phyloP scores from a whole-genome alignment of 352 stramenopile species.

The Elongisporangium prolatum region DNA sequence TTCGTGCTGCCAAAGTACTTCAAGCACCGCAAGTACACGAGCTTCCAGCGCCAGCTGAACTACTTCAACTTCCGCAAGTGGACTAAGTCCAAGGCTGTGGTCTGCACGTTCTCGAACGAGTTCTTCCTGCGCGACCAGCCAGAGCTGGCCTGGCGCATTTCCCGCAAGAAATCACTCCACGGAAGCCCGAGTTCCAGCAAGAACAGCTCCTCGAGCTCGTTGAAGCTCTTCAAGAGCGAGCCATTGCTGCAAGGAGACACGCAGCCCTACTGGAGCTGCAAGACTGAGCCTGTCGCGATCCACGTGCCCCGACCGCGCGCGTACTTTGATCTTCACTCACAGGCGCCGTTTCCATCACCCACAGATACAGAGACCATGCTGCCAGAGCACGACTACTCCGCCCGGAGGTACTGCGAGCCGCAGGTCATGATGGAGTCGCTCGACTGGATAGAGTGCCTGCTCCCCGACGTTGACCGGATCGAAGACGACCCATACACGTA shows the following conservation, averaged over 20 bases:
- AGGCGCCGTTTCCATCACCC: conserved; percentile 14
- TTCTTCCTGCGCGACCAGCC: conserved; percentile 67
- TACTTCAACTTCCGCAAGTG: conserved; percentile 93
- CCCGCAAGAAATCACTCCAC: conserved; percentile 56
- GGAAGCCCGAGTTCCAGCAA: conserved; percentile 14
- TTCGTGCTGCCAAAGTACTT: conserved; percentile 91
- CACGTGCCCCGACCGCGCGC: conserved; percentile 20
- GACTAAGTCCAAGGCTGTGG: conserved; percentile 76
- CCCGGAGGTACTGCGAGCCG: conserved; percentile 16
- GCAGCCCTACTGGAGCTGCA: background rate
- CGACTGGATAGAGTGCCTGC: conserved; percentile 55
- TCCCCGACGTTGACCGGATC: conserved; percentile 26
- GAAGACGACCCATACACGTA: conserved; percentile 37
- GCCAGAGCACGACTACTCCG: conserved; percentile 26
- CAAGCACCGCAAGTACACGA: conserved; percentile 93
- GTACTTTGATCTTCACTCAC: conserved; percentile 4
- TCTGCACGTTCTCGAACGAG: conserved; percentile 78
- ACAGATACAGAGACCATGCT: conserved; percentile 23
- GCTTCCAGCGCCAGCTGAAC: conserved; percentile 92
- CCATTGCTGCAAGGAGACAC: background rate
- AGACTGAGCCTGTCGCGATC: conserved; percentile 14
- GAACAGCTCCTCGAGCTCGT: background rate
- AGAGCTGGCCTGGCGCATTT: conserved; percentile 58
- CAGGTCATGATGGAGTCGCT: conserved; percentile 23
- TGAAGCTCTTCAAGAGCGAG: background rate